Conservation (phyloP, 768 basidiomycete species). For the Tricholoma sp. region DNA sequence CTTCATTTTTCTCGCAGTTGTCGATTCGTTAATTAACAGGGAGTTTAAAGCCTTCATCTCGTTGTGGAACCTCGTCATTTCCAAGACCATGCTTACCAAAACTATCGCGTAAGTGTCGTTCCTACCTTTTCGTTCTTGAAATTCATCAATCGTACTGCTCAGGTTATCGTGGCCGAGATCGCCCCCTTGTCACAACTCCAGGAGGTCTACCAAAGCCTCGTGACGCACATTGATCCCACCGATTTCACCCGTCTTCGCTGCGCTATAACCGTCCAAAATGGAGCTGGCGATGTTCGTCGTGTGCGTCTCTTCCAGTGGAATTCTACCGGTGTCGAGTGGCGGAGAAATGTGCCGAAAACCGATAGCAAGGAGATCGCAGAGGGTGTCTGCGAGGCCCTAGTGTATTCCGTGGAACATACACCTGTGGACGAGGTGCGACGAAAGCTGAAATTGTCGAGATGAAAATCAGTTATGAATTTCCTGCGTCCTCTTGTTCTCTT, state of each 20-base stretch:
- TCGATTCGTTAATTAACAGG: background rate
- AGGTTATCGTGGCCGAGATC: conserved; percentile 6
- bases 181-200: background rate
- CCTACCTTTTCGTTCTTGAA: background rate
- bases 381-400: background rate
- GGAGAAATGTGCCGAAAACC: background rate
- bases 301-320: conserved; percentile 11
- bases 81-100: conserved; percentile 2
- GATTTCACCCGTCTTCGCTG: conserved; percentile 8
- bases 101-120: conserved; percentile 2
- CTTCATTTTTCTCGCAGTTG: background rate
- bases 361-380: background rate
- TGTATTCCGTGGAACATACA: background rate
- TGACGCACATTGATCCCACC: conserved; percentile 9
- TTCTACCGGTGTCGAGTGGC: background rate
- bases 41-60: background rate
- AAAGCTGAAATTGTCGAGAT: background rate
- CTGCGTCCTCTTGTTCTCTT: background rate
- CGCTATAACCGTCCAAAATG: conserved; percentile 1
- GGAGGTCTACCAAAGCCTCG: conserved; percentile 1
- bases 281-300: conserved; percentile 1
- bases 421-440: background rate
- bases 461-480: background rate
- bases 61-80: conserved; percentile 1
- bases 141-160: too few species aligned